phyloP scores from a whole-genome alignment of 495 filamentous ascomycete genomes.

The Neurospora intermedia region DNA sequence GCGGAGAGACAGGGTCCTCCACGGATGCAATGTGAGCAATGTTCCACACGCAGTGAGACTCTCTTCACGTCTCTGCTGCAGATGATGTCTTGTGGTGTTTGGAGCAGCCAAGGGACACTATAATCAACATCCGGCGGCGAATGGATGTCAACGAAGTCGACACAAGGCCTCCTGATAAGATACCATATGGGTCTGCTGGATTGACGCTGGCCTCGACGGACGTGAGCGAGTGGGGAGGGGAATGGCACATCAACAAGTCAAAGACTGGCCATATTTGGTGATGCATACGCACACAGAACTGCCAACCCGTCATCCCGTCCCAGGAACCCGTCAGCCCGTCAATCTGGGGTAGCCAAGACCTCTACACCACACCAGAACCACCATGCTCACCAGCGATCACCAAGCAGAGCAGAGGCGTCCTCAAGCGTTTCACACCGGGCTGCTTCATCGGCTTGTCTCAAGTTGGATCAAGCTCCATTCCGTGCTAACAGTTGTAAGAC shows the following conservation, averaged over 20 bases:
- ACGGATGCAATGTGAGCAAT: background rate
- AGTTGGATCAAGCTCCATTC: background rate
- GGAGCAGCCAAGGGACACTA: background rate
- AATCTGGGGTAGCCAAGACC: background rate
- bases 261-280: background rate
- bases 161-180: conserved; percentile 1
- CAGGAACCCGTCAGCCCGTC: background rate
- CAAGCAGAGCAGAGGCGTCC: background rate
- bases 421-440: background rate
- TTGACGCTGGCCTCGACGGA: background rate
- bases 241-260: background rate
- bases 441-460: background rate
- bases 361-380: background rate
- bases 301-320: background rate
- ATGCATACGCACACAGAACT: background rate
- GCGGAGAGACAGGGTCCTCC: background rate
- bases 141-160: conserved; percentile 12
- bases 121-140: conserved; percentile 2
- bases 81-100: background rate
- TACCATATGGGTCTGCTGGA: background rate
- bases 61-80: background rate
- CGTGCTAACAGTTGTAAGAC: background rate
- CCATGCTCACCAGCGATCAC: background rate
- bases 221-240: background rate
- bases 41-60: background rate